Conservation (phyloP, 306 rosid species). For the Castanopsis chinensis region DNA sequence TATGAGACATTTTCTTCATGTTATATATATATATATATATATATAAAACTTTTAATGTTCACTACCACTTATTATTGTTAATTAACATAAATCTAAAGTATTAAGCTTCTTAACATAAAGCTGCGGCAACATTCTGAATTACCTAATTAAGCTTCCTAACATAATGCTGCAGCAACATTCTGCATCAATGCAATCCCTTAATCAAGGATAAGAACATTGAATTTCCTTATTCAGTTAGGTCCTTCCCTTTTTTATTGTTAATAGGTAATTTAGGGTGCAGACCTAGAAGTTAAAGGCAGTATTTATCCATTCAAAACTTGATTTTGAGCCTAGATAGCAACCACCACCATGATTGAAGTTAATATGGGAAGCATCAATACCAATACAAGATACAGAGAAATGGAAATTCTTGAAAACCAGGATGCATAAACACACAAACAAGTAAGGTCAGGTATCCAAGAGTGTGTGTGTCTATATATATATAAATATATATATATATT, state of each 20-base stretch:
- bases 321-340: neutral
- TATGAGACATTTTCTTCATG: neutral
- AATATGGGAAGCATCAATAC: too few relatives aligned
- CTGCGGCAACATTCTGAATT: neutral
- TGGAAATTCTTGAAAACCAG: too few relatives aligned
- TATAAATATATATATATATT: too few relatives aligned
- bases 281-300: neutral
- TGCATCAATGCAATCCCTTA: too few relatives aligned
- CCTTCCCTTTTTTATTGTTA: neutral
- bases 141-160: neutral
- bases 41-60: too few relatives aligned
- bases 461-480: too few relatives aligned
- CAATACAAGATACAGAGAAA: too few relatives aligned
- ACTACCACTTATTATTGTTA: too few relatives aligned
- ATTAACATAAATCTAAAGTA: neutral
- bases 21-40: too few relatives aligned
- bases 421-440: too few relatives aligned
- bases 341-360: neutral
- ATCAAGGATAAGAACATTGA: neutral
- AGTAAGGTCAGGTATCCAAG: too few relatives aligned
- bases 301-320: neutral
- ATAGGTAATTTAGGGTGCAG: neutral
- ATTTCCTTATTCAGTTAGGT: neutral
- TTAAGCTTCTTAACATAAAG: neutral
- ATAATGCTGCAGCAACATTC: too few relatives aligned